Base-by-base conservation (phyloP, 768 basidiomycete genomes). In the Collybia sp. region DNA sequence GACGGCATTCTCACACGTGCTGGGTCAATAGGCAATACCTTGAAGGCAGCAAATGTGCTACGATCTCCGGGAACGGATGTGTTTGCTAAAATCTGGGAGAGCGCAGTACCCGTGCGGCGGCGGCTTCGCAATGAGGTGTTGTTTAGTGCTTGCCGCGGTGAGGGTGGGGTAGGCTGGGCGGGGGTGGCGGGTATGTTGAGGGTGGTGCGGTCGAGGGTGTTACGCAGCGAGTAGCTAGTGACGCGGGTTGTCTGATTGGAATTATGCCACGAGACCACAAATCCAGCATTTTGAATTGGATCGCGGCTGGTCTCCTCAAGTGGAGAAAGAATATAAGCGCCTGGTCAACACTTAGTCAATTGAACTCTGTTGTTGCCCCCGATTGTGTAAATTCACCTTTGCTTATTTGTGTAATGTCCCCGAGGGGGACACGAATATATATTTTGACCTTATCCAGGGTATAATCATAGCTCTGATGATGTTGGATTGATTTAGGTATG, bases 241-340 rank as follows among this genome's bases (percentile, higher is more conserved):
- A 83, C 73, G 18, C 92, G 79, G 0, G 90, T 90, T 47, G 81
- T 76, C 58, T 88, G 82, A 50, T 83, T 73, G 1, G 76, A 69
- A 38, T 80, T 80, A 33, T 77, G 73, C 85, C 90, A 99, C n/a
- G 77, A 76, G 41, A 98, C 62, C 2, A 82, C 63, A 60, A 98
- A 91, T 1, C 96, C 95, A 36, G 84, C 84, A 58, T 97, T 97
- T 67, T 97, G 91, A 15, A 72, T 60, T 0, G 87, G 80, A 61
- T 96, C 91, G 12, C 93, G 82, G 53, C 90, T 92, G 0, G 90
- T 83, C 62, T 95, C 92, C 65, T 97, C 92, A 2, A 98, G 72
- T 2, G 94, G 85, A 1, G 94, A 96, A 35, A 97, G 67, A 49
- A 98, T 97, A 60, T 98, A 99, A 38, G 90, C 83, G n/a, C 94